A percentile compares a stretch with the other conserved stretches of the same genome.
These are phyloP conservation scores for Hirsutella thompsonii DNA, from an alignment of 2,329 filamentous ascomycete species.

Conservation along the genomic window DNA sequence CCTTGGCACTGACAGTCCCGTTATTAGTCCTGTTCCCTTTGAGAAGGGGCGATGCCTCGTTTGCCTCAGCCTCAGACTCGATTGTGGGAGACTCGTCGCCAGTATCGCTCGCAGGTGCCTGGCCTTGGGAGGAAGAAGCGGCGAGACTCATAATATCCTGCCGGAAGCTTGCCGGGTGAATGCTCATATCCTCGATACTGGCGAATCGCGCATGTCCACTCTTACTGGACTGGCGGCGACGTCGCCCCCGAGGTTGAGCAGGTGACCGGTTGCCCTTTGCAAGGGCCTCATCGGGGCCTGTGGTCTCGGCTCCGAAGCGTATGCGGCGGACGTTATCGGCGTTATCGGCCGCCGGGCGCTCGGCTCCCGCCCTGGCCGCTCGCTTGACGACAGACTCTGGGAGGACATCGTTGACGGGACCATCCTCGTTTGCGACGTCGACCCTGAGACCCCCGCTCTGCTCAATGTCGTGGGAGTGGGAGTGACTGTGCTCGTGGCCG, in stretches of 20 bases:
- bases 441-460: constrained; percentile 35
- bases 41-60: constrained; percentile 35
- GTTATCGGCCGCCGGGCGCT: constrained; percentile 15
- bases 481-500: constrained; percentile 25
- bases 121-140: constrained; percentile 27
- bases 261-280: constrained; percentile 16
- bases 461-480: constrained; percentile 24
- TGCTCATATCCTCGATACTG: constrained; percentile 61
- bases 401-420: constrained; percentile 46
- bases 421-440: constrained; percentile 40
- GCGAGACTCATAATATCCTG: constrained; percentile 77
- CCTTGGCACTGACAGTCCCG: constrained; percentile 14
- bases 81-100: constrained; percentile 34
- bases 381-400: constrained; percentile 48
- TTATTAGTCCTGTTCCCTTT: constrained; percentile 19
- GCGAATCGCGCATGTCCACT: constrained; percentile 46
- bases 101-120: constrained; percentile 37
- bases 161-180: constrained; percentile 81
- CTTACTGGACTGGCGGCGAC: constrained; percentile 31
- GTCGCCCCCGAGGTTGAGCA: constrained; percentile 24
- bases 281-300: constrained; percentile 14
- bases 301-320: constrained; percentile 21
- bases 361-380: constrained; percentile 15
- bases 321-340: constrained; percentile 25
- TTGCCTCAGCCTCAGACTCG: constrained; percentile 26